Conservation (phyloP, 306 rosid species). For the Citrullus amarus region DNA sequence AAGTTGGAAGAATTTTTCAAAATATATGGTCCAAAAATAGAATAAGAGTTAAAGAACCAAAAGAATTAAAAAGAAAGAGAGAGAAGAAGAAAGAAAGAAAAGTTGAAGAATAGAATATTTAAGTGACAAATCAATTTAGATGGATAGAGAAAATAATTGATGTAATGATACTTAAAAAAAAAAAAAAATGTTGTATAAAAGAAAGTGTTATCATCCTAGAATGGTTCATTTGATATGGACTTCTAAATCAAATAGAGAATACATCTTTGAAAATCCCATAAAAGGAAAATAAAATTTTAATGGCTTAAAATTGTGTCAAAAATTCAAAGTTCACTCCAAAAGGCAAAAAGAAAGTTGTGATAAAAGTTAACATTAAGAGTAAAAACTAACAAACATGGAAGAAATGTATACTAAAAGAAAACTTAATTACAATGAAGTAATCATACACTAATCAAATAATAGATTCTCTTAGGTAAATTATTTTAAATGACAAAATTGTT, state of each 20-base stretch:
- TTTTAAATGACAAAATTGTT: too few species aligned
- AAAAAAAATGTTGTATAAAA: background rate
- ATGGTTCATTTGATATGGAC: background rate
- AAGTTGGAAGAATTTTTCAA: too few species aligned
- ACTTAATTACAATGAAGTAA: background rate
- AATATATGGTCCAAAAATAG: background rate
- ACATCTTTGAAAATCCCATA: background rate
- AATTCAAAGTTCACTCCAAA: background rate
- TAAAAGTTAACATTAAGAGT: background rate
- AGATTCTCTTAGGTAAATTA: too few species aligned
- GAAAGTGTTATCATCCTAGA: background rate
- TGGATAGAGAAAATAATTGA: background rate
- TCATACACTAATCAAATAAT: background rate
- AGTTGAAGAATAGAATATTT: background rate
- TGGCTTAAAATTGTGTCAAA: background rate
- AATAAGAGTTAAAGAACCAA: background rate
- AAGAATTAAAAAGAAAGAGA: too few species aligned
- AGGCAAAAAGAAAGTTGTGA: background rate
- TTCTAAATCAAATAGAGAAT: background rate
- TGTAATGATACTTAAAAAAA: background rate
- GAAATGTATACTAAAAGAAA: background rate
- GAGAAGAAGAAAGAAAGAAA: too few species aligned
- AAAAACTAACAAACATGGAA: background rate
- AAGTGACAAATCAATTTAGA: background rate
- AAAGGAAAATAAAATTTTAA: background rate